phyloP scores from a whole-genome alignment of 106 monocot species.

The Vanilla planifolia region DNA sequence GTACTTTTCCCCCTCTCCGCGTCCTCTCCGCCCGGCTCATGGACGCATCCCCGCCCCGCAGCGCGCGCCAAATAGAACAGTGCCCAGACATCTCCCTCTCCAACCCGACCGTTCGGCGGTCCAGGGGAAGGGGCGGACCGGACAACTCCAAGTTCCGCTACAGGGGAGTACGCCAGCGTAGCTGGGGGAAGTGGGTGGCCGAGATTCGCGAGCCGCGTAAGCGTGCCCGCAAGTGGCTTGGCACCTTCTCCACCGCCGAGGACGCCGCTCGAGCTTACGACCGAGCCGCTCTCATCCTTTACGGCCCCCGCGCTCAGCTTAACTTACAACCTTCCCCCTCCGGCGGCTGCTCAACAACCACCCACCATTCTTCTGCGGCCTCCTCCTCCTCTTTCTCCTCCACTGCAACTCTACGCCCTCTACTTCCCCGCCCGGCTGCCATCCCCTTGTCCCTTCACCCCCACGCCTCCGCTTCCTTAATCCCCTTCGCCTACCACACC shows the following conservation, averaged over 20 bases:
- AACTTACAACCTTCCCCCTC: slow-evolving; percentile 43
- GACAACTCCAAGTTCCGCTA: slow-evolving; percentile 75
- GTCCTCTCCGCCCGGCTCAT: no score
- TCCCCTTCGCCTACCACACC: neutral
- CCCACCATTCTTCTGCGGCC: neutral
- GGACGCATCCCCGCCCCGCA: no score
- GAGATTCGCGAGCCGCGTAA: slow-evolving; percentile 84
- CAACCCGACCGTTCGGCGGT: no score
- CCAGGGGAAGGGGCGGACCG: slow-evolving; percentile 30
- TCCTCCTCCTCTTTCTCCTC: neutral
- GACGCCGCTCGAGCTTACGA: slow-evolving; percentile 91
- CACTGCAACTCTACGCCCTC: neutral
- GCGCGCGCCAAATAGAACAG: no score
- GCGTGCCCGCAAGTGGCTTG: slow-evolving; percentile 79
- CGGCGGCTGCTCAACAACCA: neutral
- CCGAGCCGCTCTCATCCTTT: slow-evolving; percentile 72
- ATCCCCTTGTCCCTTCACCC: slow-evolving; percentile 2
- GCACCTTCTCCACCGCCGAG: slow-evolving; percentile 87
- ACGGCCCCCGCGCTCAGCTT: slow-evolving; percentile 82
- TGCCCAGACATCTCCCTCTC: no score
- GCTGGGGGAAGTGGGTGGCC: slow-evolving; percentile 98
- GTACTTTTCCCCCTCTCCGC: no score
- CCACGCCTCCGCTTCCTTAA: neutral
- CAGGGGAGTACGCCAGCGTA: slow-evolving; percentile 77
- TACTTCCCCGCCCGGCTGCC: neutral